Conservation (phyloP, 495 filamentous ascomycete genomes). For the Chaetomium fimeti region DNA sequence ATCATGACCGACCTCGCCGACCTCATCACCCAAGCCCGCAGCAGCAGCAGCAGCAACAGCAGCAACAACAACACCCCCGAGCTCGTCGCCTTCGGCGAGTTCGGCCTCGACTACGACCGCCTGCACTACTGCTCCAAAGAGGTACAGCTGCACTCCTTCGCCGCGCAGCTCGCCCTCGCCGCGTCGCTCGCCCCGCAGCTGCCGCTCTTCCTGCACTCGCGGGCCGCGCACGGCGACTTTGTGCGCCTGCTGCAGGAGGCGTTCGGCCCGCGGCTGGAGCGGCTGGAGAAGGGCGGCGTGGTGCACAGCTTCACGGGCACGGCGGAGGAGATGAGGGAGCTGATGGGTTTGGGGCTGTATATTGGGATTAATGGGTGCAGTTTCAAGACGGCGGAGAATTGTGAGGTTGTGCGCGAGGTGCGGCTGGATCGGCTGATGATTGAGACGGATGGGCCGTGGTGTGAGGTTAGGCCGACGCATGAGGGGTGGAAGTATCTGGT, state of each 20-base stretch:
- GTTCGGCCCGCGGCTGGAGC: conserved; percentile 47
- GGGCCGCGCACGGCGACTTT: conserved; percentile 81
- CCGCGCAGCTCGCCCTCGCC: conserved; percentile 72
- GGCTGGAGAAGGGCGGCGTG: conserved; percentile 68
- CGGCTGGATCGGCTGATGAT: conserved; percentile 75
- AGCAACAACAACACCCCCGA: conserved; percentile 30
- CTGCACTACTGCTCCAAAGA: conserved; percentile 73
- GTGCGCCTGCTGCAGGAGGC: conserved; percentile 57
- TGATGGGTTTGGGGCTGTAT: conserved; percentile 74
- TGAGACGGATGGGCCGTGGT: conserved; percentile 95
- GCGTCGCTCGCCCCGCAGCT: conserved; percentile 64
- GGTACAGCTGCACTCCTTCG: conserved; percentile 81
- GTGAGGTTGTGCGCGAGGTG: conserved; percentile 74
- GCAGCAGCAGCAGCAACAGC: conserved; percentile 31
- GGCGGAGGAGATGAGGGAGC: conserved; percentile 70
- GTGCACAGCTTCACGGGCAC: conserved; percentile 93
- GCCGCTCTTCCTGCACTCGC: conserved; percentile 86
- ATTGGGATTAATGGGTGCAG: conserved; percentile 89
- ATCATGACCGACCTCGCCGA: conserved; percentile 60
- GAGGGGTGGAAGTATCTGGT: conserved; percentile 58
- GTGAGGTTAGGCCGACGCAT: conserved; percentile 64
- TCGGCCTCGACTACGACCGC: conserved; percentile 94
- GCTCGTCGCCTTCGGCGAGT: conserved; percentile 84
- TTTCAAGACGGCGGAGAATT: conserved; percentile 86
- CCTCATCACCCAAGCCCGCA: conserved; percentile 46